Evolutionary conservation across 2,329 filamentous ascomycete species (phyloP), one percentile per base, ranked within the genome.

Genomic region (Cordyceps javanica): DNA sequence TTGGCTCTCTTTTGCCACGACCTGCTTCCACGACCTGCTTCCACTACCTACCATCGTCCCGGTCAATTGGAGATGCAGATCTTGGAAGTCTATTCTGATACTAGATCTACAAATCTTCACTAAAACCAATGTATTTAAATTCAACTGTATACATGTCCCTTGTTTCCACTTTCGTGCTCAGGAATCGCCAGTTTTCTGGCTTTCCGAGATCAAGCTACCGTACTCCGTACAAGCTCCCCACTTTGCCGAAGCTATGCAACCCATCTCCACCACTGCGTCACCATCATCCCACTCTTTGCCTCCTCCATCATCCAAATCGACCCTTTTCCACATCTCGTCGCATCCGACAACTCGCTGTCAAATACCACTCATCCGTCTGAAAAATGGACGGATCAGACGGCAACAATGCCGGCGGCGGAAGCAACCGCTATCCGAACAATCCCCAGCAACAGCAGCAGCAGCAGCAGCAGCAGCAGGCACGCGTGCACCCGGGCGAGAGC

Each of bases 401-500:
- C 36, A 39, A 25, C 41, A 53, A 48, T 8, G 16, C 28, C 46
- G 32, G 48, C 48, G 45, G 36, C 55, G 39, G 30, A 23, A 7
- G 4, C 44, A n/a, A 1, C 38, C n/a, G n/a, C n/a, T n/a, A n/a
- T 2, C 14, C 44, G 26, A 7, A 25, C 39, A 25, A 9, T 16
- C 26, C 23, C n/a, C n/a, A n/a, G 23, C 39, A 19, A 13, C 19
- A 25, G 26, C 44, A 38, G 21, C 38, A 1, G n/a, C 38, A 14
- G 51, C 53, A 46, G 41, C 44, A 41, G 32, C 54, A 56, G 36
- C 54, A 49, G 44, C 42, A 19, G 11, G 44, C 28, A 30, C 38
- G 38, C 25, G 25, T 26, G 25, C 28, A 38, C 39, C 45, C 39
- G 21, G 48, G 19, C 50, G 57, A 55, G 19, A 62, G 62, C 55